Evolutionary conservation across 345 rosid species (phyloP).

Genomic region (Cardamine resedifolia): DNA sequence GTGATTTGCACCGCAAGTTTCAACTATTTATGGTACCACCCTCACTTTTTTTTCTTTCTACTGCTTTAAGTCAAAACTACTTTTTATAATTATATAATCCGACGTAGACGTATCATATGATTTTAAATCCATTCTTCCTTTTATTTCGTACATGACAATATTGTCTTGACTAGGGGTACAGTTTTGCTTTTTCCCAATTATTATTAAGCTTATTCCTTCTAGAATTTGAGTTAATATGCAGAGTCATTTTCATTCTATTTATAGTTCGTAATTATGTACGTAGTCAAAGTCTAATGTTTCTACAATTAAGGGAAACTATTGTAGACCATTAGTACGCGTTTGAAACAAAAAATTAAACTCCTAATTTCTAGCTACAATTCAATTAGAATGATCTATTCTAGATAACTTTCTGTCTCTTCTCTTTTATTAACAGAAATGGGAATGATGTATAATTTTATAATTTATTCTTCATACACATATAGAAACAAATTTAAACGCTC

Average conservation of each 20-base stretch:
- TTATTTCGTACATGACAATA: slow-evolving; percentile 4
- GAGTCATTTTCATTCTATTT: slow-evolving; percentile 8
- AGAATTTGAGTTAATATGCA: not conserved
- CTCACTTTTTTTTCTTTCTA: not conserved
- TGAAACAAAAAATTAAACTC: not conserved
- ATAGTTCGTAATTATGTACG: not conserved
- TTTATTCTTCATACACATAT: not conserved
- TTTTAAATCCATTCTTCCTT: slow-evolving; percentile 5
- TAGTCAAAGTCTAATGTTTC: slow-evolving; percentile 22
- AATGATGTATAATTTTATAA: not conserved
- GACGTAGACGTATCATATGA: slow-evolving; percentile 20
- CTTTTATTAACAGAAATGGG: not conserved
- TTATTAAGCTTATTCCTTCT: slow-evolving; percentile 19
- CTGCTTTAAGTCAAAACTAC: slow-evolving; percentile 22
- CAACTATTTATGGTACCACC: slow-evolving; percentile 27
- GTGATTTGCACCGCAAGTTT: slow-evolving; percentile 27
- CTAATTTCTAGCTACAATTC: not conserved
- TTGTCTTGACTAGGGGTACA: slow-evolving; percentile 1
- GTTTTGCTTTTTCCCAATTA: not conserved
- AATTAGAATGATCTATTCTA: not conserved
- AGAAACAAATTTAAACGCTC: slow-evolving; percentile 2
- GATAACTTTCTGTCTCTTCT: not conserved
- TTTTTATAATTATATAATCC: slow-evolving; percentile 23
- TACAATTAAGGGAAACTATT: not conserved
- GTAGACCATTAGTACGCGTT: slow-evolving; percentile 23